A percentile compares a stretch with the other conserved stretches of the same genome.
phyloP scores from a whole-genome alignment of 129 eudicot genomes.

The Flaveria robusta region DNA sequence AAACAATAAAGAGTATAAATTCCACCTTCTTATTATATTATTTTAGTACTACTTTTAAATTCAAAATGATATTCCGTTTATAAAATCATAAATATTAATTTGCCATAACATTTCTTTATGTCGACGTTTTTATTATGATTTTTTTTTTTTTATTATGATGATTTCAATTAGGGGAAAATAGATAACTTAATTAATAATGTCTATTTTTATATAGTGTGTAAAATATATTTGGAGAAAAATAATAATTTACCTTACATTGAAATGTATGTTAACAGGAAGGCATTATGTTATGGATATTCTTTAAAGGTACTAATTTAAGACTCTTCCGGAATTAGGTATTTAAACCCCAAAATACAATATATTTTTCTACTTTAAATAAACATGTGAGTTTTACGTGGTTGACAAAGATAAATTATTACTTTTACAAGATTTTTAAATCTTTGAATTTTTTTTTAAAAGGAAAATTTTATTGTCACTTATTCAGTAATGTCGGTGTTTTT shows the following conservation, averaged over 20 bases:
- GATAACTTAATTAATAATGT: no score
- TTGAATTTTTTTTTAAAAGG: not conserved
- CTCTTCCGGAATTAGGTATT: not conserved
- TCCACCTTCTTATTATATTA: not conserved
- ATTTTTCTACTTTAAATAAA: not conserved
- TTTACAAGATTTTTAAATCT: no score
- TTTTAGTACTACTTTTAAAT: not conserved
- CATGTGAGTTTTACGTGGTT: not conserved
- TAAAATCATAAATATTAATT: not conserved
- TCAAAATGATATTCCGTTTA: no score
- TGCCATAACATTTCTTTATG: no score
- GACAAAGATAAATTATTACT: no score
- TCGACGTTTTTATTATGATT: no score
- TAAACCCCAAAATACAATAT: not conserved
- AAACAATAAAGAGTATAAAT: not conserved
- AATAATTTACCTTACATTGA: not conserved
- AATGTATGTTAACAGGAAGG: not conserved
- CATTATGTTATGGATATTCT: not conserved
- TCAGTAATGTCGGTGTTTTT: no score
- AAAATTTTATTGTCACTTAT: not conserved
- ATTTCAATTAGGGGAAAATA: no score
- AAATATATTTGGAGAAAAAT: not conserved
- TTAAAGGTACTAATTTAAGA: not conserved
- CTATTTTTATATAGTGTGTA: no score
- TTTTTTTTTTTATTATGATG: no score